phyloP scores from a whole-genome alignment of 1,139 yeast species.

The Kodamaea ohmeri region DNA sequence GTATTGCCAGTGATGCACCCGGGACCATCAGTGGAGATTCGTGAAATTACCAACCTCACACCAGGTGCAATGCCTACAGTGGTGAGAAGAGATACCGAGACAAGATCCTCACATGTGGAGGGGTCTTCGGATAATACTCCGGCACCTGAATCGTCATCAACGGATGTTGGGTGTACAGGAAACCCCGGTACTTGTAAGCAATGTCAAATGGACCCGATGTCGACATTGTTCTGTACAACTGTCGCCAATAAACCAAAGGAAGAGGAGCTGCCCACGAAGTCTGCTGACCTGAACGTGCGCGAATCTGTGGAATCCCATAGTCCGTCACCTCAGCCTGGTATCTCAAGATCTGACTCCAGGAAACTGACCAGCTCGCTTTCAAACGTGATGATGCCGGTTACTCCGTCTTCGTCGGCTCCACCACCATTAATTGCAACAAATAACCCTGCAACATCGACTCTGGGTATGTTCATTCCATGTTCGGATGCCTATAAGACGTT shows the following conservation, averaged over 20 bases:
- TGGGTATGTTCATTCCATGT: constrained; percentile 73
- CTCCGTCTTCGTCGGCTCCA: constrained; percentile 20
- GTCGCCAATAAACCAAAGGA: constrained; percentile 57
- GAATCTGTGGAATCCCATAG: constrained; percentile 8
- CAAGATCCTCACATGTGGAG: constrained; percentile 1
- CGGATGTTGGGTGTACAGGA: constrained; percentile 64
- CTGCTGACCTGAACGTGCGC: too few species aligned
- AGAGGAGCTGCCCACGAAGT: too few species aligned
- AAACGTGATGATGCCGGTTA: constrained; percentile 19
- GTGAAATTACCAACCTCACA: constrained; percentile 43
- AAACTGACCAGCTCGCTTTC: constrained; percentile 7
- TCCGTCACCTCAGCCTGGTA: constrained; percentile 14
- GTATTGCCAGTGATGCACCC: constrained; percentile 64
- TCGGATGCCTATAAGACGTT: constrained; percentile 86
- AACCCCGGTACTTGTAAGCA: constrained; percentile 85
- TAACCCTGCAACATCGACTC: constrained; percentile 19
- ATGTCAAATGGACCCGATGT: constrained; percentile 86
- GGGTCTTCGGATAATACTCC: constrained; percentile 6
- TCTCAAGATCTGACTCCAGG: constrained; percentile 17
- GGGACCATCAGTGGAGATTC: constrained; percentile 57
- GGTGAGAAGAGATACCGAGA: constrained; percentile 18
- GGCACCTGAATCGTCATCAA: constrained; percentile 6
- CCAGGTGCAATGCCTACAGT: constrained; percentile 45
- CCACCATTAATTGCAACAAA: constrained; percentile 21
- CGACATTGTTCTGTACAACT: constrained; percentile 82